Percentiles rank a stretch among this genome's conserved stretches.
phyloP scores from a whole-genome alignment of 371 early-diverging fungal species.

The Mucor irregularis region DNA sequence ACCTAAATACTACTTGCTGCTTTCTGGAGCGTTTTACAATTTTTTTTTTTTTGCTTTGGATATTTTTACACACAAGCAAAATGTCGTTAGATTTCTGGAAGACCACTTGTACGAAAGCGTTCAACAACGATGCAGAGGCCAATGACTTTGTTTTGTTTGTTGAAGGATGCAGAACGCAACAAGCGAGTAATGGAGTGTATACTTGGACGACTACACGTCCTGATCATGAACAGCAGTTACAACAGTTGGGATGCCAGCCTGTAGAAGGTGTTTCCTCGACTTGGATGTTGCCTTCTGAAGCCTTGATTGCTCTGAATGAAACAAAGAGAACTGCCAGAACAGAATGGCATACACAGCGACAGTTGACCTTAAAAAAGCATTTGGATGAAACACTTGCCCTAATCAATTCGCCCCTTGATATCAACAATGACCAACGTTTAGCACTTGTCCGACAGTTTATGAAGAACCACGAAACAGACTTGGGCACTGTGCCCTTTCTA shows the following conservation, averaged over 20 bases:
- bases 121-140: conserved; percentile 22
- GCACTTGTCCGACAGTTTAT: conserved; percentile 18
- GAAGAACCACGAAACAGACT: conserved; percentile 9
- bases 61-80: too few relatives aligned
- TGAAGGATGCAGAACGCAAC: conserved; percentile 12
- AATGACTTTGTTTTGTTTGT: conserved; percentile 30
- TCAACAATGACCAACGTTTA: conserved; percentile 18
- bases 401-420: not conserved
- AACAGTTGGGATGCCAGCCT: not conserved
- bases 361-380: conserved; percentile 11
- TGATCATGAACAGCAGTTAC: conserved; percentile 1
- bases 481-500: conserved; percentile 26
- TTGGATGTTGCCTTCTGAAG: conserved; percentile 2
- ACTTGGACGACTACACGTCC: not conserved
- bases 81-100: conserved; percentile 28
- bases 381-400: conserved; percentile 11
- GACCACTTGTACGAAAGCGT: conserved; percentile 20
- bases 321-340: conserved; percentile 19
- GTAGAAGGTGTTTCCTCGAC: not conserved
- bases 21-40: too few relatives aligned
- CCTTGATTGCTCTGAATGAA: conserved; percentile 2
- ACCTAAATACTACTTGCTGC: too few relatives aligned
- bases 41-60: too few relatives aligned
- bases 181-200: not conserved
- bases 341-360: conserved; percentile 29